Evolutionary conservation across 169 alveolate species (phyloP).

Genomic region (Eimeria acervulina): DNA sequence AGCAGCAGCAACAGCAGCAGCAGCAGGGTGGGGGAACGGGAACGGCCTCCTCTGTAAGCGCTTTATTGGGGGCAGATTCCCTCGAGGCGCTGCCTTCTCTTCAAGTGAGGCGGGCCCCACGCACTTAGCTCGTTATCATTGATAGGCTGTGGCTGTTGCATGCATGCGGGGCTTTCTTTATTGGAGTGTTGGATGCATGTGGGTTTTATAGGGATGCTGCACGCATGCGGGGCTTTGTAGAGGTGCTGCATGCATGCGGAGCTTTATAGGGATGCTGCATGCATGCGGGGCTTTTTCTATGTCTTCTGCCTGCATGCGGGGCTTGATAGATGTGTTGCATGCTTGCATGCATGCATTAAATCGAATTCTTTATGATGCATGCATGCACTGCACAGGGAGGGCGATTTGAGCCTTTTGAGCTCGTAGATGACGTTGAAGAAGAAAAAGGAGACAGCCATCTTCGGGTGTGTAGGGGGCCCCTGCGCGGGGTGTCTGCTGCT

Average conservation of each 20-base stretch:
- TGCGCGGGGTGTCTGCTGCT: neutral
- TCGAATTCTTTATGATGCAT: neutral
- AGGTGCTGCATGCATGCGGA: neutral
- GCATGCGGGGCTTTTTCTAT: neutral
- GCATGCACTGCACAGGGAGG: conserved; percentile 46
- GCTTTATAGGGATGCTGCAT: too few species aligned
- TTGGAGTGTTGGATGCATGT: too few species aligned
- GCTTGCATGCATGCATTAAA: neutral
- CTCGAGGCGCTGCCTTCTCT: conserved; percentile 39
- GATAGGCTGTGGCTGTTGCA: neutral
- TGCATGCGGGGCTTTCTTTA: neutral
- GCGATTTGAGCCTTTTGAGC: neutral
- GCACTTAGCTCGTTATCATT: too few species aligned
- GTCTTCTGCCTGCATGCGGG: neutral
- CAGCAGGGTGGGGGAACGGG: too few species aligned
- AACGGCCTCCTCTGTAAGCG: conserved; percentile 17
- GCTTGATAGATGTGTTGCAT: neutral
- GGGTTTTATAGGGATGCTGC: too few species aligned
- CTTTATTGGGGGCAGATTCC: neutral
- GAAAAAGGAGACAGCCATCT: neutral
- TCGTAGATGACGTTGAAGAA: conserved; percentile 19
- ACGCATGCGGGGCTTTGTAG: too few species aligned
- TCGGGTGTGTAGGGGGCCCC: neutral
- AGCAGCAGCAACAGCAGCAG: neutral
- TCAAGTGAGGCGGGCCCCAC: neutral